Conservation (phyloP, 73 alveolate genomes). For the Tetrahymena malaccensis region DNA sequence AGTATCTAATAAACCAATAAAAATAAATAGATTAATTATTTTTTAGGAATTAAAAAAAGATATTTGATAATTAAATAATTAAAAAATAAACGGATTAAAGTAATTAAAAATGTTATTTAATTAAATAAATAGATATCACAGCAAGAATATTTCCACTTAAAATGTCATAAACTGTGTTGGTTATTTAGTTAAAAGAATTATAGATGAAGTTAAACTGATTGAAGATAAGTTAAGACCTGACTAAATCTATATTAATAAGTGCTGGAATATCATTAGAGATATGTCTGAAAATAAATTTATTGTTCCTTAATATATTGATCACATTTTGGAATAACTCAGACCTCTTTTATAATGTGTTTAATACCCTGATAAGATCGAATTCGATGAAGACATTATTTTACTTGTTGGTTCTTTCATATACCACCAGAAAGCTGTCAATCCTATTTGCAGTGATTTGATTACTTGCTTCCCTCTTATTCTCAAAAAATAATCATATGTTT, state of each 20-base stretch:
- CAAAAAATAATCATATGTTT: not conserved
- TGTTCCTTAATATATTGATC: conserved; percentile 13
- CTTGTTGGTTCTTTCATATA: conserved; percentile 37
- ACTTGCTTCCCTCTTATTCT: conserved; percentile 2
- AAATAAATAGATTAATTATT: too few relatives aligned
- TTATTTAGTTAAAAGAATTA: not conserved
- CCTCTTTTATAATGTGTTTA: conserved; percentile 44
- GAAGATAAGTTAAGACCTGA: conserved; percentile 30
- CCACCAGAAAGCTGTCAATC: conserved; percentile 18
- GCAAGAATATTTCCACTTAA: not conserved
- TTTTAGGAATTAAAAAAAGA: too few relatives aligned
- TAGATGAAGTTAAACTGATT: not conserved
- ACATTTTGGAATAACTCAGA: conserved; percentile 40
- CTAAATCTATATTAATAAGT: conserved; percentile 43
- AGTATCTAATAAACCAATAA: too few relatives aligned
- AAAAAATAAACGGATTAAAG: not conserved
- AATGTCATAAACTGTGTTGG: not conserved
- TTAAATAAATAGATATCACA: not conserved
- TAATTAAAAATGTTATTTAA: not conserved
- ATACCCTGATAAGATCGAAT: conserved; percentile 43
- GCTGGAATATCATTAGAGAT: conserved; percentile 60
- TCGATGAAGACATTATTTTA: conserved; percentile 63
- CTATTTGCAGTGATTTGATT: not conserved
- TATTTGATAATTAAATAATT: not conserved
- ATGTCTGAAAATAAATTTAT: conserved; percentile 34